A percentile compares a stretch with the other conserved stretches of the same genome.
phyloP scores from a whole-genome alignment of 139 green algal species.

The Picochlorum sp. region DNA sequence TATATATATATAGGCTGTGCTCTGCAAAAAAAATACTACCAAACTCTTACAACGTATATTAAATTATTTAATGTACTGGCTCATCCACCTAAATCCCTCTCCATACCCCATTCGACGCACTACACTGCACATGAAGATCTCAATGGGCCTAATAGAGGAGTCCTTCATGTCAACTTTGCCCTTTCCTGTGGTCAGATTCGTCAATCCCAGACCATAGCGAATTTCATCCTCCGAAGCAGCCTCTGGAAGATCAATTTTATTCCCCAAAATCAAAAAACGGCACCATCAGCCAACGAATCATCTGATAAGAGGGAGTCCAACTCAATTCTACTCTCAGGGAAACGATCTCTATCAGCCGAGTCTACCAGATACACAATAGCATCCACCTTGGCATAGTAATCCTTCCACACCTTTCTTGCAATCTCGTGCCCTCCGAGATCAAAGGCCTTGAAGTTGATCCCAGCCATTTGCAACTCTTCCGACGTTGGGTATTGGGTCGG shows the following conservation, averaged over 20 bases:
- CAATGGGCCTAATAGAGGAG: constrained; percentile 80
- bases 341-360: constrained; percentile 89
- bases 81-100: constrained; percentile 96
- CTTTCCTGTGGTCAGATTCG: constrained; percentile 94
- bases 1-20: too few relatives aligned
- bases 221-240: constrained; percentile 80
- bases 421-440: constrained; percentile 99
- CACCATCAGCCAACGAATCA: constrained; percentile 82
- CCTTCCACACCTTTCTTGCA: constrained; percentile 94
- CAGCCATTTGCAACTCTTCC: constrained; percentile 97
- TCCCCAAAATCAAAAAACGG: constrained; percentile 95
- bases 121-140: constrained; percentile 97
- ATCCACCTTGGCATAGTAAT: constrained; percentile 99
- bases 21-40: not conserved
- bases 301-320: constrained; percentile 88
- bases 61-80: constrained; percentile 88
- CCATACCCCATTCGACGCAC: constrained; percentile 91
- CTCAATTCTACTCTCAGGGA: constrained; percentile 85
- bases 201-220: constrained; percentile 81
- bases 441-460: constrained; percentile 99
- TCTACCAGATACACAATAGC: constrained; percentile 98
- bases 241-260: constrained; percentile 98
- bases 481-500: constrained; percentile 97
- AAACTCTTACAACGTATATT: not conserved
- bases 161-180: constrained; percentile 84